Evolutionary conservation across 208 protist genomes (phyloP).

Genomic region (Balamuthia mandrillaris): DNA sequence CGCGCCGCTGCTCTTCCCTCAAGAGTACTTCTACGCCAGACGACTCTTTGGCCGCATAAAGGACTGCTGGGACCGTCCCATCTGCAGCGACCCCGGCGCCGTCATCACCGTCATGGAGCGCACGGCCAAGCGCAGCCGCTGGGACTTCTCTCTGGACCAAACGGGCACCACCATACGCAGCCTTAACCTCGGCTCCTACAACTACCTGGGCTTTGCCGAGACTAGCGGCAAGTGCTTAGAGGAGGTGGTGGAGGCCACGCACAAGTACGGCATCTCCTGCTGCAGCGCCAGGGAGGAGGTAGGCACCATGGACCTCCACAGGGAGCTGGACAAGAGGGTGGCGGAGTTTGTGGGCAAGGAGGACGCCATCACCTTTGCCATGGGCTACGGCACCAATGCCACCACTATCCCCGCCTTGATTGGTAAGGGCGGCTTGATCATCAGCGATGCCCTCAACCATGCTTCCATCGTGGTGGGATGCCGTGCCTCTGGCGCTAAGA

Average conservation of each 20-base stretch:
- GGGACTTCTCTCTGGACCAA: slow-evolving; percentile 26
- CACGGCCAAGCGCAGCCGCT: slow-evolving; percentile 68
- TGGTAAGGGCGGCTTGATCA: slow-evolving; percentile 63
- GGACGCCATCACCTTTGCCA: slow-evolving; percentile 67
- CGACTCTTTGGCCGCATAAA: slow-evolving; percentile 86
- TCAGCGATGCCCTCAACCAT: slow-evolving; percentile 76
- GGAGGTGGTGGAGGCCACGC: slow-evolving; percentile 76
- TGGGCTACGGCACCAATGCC: slow-evolving; percentile 82
- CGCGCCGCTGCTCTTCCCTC: slow-evolving; percentile 89
- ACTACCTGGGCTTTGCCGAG: slow-evolving; percentile 97
- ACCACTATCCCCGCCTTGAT: slow-evolving; percentile 64
- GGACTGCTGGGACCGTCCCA: slow-evolving; percentile 75
- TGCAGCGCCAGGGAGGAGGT: slow-evolving; percentile 72
- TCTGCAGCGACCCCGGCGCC: slow-evolving; percentile 84
- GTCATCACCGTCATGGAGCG: slow-evolving; percentile 89
- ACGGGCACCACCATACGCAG: slow-evolving; percentile 77
- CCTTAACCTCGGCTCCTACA: slow-evolving; percentile 96
- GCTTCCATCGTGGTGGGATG: slow-evolving; percentile 71
- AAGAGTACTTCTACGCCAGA: slow-evolving; percentile 90
- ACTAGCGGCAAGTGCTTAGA: slow-evolving; percentile 80
- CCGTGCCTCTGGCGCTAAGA: slow-evolving; percentile 63
- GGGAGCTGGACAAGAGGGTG: slow-evolving; percentile 58
- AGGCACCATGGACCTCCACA: slow-evolving; percentile 40
- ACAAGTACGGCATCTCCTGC: slow-evolving; percentile 75
- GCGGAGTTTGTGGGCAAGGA: slow-evolving; percentile 72